Base-by-base conservation (phyloP, 1,139 yeast genomes). In the Pichia sp. region DNA sequence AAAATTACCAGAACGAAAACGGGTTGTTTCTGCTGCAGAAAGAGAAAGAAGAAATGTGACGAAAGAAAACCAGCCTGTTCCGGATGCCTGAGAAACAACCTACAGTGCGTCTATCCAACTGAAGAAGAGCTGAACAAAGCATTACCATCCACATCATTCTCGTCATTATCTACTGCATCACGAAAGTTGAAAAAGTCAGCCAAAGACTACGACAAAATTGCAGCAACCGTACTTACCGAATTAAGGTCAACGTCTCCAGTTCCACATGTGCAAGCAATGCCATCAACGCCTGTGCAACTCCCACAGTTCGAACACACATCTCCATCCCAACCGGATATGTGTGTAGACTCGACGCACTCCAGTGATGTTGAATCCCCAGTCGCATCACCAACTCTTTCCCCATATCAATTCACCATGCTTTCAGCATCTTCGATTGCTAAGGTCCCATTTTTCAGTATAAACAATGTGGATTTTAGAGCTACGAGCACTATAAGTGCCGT, bases 21-120 rank as follows among this genome's bases (percentile, higher is more conserved):
- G 2, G 66, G 66, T 2, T 61, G 66, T 39, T 55, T 58, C 36
- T 58, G 63, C 30, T 60, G 79, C 48, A 68, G 75, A 40, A 59
- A 61, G 25, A 55, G 77, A 34, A 72, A 72, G 62, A 72, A 73
- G 61, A 73, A 72, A 51, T 73, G 79, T 50, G 69, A 72, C 48
- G 78, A 73, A 48, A 45, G 41, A 9, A 61, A 59, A 33, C 77
- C 78, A 1, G 51, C 56, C 5, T 73, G 79, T 46, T 59, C 67
- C 1, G 74, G 69, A 25, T 70, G 77, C 48, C 32, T 52, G 4
- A 52, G 72, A 41, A 59, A 68, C 37, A 56, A 57, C 34, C 58
- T 67, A 30, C 58, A 63, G 21, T 70, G 76, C 50, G 59, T 64
- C 31, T 70, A 74, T 64, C 72, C 74, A 13, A 34, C 48, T 7